Base-by-base conservation (phyloP, 768 basidiomycete species). In the Leccinellum luteum region DNA sequence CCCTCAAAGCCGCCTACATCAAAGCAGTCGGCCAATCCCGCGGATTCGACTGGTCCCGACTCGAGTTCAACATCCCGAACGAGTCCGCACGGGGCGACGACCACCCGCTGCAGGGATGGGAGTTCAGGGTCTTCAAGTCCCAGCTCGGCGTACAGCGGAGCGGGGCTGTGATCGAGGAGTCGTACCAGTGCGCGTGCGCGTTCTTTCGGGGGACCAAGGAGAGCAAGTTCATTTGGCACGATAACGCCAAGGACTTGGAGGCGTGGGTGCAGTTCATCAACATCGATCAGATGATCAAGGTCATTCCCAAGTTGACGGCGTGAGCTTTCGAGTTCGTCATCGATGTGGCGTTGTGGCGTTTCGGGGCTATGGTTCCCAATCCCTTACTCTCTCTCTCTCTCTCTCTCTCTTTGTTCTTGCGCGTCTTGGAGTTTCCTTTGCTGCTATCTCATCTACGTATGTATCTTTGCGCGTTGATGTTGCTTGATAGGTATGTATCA, bases 261-360 rank as follows among this genome's bases (percentile, higher is more conserved):
- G 82, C 79, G 32, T 91, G 90, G 89, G 87, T 92, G 14, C 89
- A 92, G 73, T 92, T 91, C 64, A 85, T 92, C 64, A 88, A 85
- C 58, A 85, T 91, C 56, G 88, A 91, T 73, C 86, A 90, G 72
- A 83, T 92, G 77, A 77, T 90, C 69, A 87, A 87, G 64, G 89
- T 91, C 59, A 82, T 89, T 17, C 85, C 85, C 19, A 91, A 90
- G 71, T 73, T 91, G 54, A 81, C 79, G 45, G 88, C 89, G n/a
- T 72, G 61, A 45, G 82, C 5, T n/a, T 35, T 35, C 7, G 34
- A 35, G 34, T 17, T 35, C 35, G 17, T 38, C 17, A 17, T 17
- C 35, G 17, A 15, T 43, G 34, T 3, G 47, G 47, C 27, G 27
- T n/a, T 12, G 35, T 27, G 47, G 23, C 47, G 23, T 47, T 23